Base-by-base conservation (phyloP, 2,329 filamentous ascomycete genomes). In the Hypomyces perniciosus region DNA sequence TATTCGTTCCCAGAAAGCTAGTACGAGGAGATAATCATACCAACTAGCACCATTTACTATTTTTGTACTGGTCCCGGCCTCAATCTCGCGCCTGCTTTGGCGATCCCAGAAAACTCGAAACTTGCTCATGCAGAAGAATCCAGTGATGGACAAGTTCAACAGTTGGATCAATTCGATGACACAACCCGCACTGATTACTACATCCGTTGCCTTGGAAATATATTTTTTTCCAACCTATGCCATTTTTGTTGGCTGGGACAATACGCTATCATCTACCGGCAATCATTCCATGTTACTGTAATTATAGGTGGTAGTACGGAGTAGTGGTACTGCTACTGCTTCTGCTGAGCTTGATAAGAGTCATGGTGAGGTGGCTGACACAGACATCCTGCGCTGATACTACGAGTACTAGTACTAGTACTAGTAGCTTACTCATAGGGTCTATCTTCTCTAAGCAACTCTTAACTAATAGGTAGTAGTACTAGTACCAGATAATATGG, bases 61-160 rank as follows among this genome's bases (percentile, higher is more conserved):
- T 47, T 30, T 44, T 48, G 44, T 37, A 54, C 34, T 40, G 28
- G 40, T 35, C 28, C 41, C 48, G 42, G 51, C 51, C 47, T 47
- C 48, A 51, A 51, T 35, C 30, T 51, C 49, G 52, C 49, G 52
- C 52, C 52, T 54, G 45, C 8, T 44, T 13, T 46, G 46, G 45
- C 39, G 39, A 41, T 52, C 39, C 40, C 40, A 48, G 45, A 48
- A 44, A 31, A 7, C 28, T 31, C 29, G 27, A 52, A 7, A 41
- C 40, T 39, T 20, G 50, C 26, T 46, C 46, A 31, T 30, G 35
- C n/a, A 38, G 12, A 38, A n/a, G 35, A 6, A 38, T 38, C 35
- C 20, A 20, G 20, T 20, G 20, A 20, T 20, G 35, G 35, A 20
- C 35, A 38, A 20, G 35, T 38, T 38, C 35, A 38, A 38, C 12